A percentile compares a stretch with the other conserved stretches of the same genome.
phyloP scores from a whole-genome alignment of 176 grass and related monocot species.

The Aegilops longissima region DNA sequence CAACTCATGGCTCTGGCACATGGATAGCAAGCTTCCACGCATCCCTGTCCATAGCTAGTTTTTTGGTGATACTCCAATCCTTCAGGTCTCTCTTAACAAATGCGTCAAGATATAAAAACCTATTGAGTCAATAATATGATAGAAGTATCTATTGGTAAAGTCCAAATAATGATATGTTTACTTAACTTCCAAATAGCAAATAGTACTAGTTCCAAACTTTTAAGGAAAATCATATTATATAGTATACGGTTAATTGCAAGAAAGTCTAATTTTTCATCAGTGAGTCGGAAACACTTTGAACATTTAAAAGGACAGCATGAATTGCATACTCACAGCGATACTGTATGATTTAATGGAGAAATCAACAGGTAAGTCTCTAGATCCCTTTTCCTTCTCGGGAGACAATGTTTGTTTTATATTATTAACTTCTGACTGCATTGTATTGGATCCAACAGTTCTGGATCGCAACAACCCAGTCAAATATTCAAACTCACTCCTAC shows the following conservation, averaged over 20 bases:
- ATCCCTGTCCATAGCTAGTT: too few relatives aligned
- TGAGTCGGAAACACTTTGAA: slow-evolving; percentile 6
- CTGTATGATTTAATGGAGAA: slow-evolving; percentile 18
- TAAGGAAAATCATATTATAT: slow-evolving; percentile 2
- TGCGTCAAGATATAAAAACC: not conserved
- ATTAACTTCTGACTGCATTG: slow-evolving; percentile 21
- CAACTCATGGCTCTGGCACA: too few relatives aligned
- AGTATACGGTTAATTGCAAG: slow-evolving; percentile 7
- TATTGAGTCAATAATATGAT: not conserved
- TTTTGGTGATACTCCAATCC: too few relatives aligned
- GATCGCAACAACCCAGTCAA: slow-evolving; percentile 48
- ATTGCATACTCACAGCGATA: slow-evolving; percentile 38
- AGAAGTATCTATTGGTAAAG: not conserved
- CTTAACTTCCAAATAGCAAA: not conserved
- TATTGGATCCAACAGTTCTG: slow-evolving; percentile 49
- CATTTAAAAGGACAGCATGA: slow-evolving; percentile 5
- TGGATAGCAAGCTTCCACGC: too few relatives aligned
- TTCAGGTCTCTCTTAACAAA: not conserved
- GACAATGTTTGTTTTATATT: slow-evolving; percentile 22
- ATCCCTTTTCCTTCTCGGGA: slow-evolving; percentile 20
- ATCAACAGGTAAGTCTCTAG: slow-evolving; percentile 29
- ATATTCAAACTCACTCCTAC: slow-evolving; percentile 62
- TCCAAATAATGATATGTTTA: not conserved
- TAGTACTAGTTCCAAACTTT: not conserved
- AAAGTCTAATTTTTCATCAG: not conserved